Percentiles rank a stretch among this genome's conserved stretches.
phyloP scores from a whole-genome alignment of 2,329 filamentous ascomycete species.

The Fusarium cyanostomum region DNA sequence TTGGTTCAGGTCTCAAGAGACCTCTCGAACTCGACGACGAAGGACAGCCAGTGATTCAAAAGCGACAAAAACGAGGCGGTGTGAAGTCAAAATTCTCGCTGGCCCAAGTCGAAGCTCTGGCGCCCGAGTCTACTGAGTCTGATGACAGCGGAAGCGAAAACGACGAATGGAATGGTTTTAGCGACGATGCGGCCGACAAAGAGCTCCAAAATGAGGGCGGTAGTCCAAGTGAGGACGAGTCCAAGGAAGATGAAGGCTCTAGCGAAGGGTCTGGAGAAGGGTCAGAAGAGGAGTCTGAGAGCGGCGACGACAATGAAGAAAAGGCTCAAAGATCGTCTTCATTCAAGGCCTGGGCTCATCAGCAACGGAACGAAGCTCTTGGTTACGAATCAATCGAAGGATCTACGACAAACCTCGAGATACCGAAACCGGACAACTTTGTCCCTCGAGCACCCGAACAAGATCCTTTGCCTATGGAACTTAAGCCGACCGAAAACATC shows the following conservation, averaged over 20 bases:
- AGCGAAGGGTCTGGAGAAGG: constrained; percentile 43
- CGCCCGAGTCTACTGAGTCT: constrained; percentile 47
- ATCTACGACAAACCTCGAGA: constrained; percentile 55
- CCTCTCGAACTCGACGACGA: constrained; percentile 83
- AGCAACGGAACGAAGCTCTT: constrained; percentile 84
- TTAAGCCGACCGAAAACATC: constrained; percentile 67
- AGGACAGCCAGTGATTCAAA: constrained; percentile 83
- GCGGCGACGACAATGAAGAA: constrained; percentile 44
- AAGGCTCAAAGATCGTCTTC: constrained; percentile 62
- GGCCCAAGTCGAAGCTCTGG: constrained; percentile 51
- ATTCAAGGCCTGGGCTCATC: constrained; percentile 93
- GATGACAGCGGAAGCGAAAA: constrained; percentile 26
- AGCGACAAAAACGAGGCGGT: constrained; percentile 77
- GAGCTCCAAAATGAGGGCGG: constrained; percentile 44
- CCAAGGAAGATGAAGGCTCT: constrained; percentile 41
- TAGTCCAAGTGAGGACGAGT: constrained; percentile 39
- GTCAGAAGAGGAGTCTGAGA: constrained; percentile 46
- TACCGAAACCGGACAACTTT: constrained; percentile 70
- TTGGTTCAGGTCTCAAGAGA: constrained; percentile 86
- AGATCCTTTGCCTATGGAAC: constrained; percentile 74
- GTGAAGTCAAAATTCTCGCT: constrained; percentile 64
- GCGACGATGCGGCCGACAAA: constrained; percentile 52
- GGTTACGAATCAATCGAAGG: constrained; percentile 66
- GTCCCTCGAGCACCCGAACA: constrained; percentile 73
- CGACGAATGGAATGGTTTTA: constrained; percentile 72